Evolutionary conservation across 495 filamentous ascomycete genomes (phyloP), one percentile per base, ranked within the genome.

Genomic region (Usnea hakonensis): DNA sequence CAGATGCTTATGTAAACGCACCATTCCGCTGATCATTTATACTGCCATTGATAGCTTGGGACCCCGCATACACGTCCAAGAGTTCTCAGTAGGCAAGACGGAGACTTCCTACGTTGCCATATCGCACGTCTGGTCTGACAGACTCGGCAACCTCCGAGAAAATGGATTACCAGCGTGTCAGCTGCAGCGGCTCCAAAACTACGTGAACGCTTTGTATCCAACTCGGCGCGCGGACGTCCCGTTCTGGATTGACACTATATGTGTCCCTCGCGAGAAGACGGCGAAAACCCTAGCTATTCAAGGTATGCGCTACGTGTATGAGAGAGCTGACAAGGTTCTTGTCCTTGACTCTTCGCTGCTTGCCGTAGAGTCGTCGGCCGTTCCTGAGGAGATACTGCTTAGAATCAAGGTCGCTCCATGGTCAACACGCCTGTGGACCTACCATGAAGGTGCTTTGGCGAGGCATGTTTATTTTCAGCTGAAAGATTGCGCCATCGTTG

Each of bases 51-150:
- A n/a, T n/a, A n/a, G n/a, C n/a, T n/a, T n/a, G n/a, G n/a, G n/a
- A n/a, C n/a, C n/a, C 35, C 5, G 11, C 11, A 11, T 5, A 37
- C 35, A 37, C 35, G 35, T 37, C 35, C 11, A 37, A 37, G 35
- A 37, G 35, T 37, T 5, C n/a, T n/a, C n/a, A 37, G 35, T 37
- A 37, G 5, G n/a, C 35, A 11, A 37, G 11, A 37, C 35, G 35
- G 11, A n/a, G n/a, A n/a, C n/a, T n/a, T n/a, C n/a, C 35, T 37
- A 37, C 17, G 44, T 65, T 28, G 63, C 63, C 2, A n/a, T 61
- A 19, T 65, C 63, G 26, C 63, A 65, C 48, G 63, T 65, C 19
- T 62, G 63, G 63, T 26, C 50, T 19, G 63, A 65, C 57, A 58
- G 63, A 23, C 48, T 61, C 2, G 63, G 63, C 32, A 65, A 65